Base-by-base conservation (phyloP, 2,329 filamentous ascomycete species). In the Ceratocystis huliohia region DNA sequence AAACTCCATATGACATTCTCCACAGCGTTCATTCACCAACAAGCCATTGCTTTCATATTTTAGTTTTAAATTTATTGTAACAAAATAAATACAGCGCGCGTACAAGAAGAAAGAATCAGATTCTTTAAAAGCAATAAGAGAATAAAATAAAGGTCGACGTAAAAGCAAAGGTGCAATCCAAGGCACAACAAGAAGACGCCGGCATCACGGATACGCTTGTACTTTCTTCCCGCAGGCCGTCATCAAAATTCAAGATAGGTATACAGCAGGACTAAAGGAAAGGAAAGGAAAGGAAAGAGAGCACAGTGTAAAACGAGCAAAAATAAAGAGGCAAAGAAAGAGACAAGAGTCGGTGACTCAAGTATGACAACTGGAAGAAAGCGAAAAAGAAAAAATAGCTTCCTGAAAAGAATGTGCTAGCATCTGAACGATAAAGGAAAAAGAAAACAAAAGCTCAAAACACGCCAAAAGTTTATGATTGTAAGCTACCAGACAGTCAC, bases 61-160 rank as follows among this genome's bases (percentile, higher is more conserved):
- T 20, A 50, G 25, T 50, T 50, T 50, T 50, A 45, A 28, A 28
- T 33, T 25, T 66, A 61, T 61, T 28, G 17, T 44, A 56, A 25
- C 25, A 65, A 46, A 48, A 53, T 28, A 61, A 28, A 46, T 30
- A 15, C 64, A 25, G 10, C 15, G 22, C 30, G 25, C 30, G 41
- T 44, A 59, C 17, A 59, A 46, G 15, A 20, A 64, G 10, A 61
- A 45, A 61, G 22, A 50, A 44, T 71, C 69, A 70, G 70, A 66
- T 68, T 74, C 74, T 70, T 72, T 72, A 74, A 74, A 69, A 74
- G 70, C 68, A 64, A 57, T 45, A 65, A 10, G 30, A 72, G 70
- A 71, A 57, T 63, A 66, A 50, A 65, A 59, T 64, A 61, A 61
- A 69, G 67, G 68, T 65, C 61, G 30, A 65, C 59, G 33, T 61